Percentiles rank a stretch among this genome's conserved stretches.
phyloP scores from a whole-genome alignment of 805 yeast species.

The Vanderwaltozyma verrucispora region DNA sequence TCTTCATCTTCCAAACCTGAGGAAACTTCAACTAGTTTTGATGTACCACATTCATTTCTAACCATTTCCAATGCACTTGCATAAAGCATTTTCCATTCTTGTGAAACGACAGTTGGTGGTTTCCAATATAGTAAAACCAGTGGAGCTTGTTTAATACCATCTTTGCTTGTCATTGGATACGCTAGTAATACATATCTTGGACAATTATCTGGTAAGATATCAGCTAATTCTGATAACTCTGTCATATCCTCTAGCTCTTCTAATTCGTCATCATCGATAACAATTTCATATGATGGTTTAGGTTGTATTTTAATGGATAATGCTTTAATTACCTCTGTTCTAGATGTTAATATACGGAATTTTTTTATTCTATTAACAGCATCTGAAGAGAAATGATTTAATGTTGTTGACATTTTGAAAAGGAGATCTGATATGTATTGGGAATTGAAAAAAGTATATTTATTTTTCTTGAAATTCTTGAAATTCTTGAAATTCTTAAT shows the following conservation, averaged over 20 bases:
- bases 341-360: constrained; percentile 63
- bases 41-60: constrained; percentile 70
- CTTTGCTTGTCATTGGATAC: constrained; percentile 57
- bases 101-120: constrained; percentile 72
- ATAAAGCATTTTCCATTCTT: constrained; percentile 73
- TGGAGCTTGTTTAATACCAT: constrained; percentile 68
- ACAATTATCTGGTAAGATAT: constrained; percentile 69
- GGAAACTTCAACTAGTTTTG: constrained; percentile 29
- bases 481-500: no score
- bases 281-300: constrained; percentile 25
- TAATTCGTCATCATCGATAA: constrained; percentile 31
- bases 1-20: constrained; percentile 27
- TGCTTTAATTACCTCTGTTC: constrained; percentile 53
- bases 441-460: no score
- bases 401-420: constrained; percentile 35
- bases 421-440: no score
- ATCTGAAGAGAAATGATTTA: constrained; percentile 54
- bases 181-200: constrained; percentile 72
- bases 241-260: constrained; percentile 43
- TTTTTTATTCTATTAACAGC: constrained; percentile 52
- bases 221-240: constrained; percentile 49
- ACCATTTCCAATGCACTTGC: constrained; percentile 84
- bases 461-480: no score
- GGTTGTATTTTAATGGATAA: constrained; percentile 33
- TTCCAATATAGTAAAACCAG: constrained; percentile 77